These are phyloP conservation scores for Thelephora terrestris DNA, from an alignment of 1,284 basidiomycete genomes.

Conservation along the genomic window DNA sequence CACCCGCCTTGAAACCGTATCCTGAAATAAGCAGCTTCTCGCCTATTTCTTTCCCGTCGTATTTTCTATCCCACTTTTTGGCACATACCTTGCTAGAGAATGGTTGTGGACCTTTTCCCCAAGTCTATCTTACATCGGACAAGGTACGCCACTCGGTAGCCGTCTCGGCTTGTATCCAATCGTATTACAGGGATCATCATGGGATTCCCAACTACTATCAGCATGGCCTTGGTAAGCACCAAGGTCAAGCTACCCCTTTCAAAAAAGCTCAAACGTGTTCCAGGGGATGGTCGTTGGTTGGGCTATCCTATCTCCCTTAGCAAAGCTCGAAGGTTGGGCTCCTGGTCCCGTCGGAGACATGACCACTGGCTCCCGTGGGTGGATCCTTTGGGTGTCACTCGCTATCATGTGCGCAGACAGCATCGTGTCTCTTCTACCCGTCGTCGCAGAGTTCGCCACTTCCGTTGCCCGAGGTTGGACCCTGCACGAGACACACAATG, in stretches of 20 bases:
- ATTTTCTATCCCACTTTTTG: conserved; percentile 89
- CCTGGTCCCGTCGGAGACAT: conserved; percentile 83
- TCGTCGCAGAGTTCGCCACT: conserved; percentile 34
- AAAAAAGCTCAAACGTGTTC: not conserved
- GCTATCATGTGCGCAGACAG: conserved; percentile 94
- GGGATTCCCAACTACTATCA: conserved; percentile 90
- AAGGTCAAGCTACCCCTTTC: not conserved
- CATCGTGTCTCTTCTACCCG: conserved; percentile 74
- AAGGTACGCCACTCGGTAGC: conserved; percentile 39
- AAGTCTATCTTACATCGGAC: conserved; percentile 84
- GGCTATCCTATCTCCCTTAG: conserved; percentile 82
- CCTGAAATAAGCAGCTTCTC: conserved; percentile 38
- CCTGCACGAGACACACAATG: conserved; percentile 2
- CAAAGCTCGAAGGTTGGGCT: conserved; percentile 81
- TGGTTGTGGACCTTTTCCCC: conserved; percentile 97
- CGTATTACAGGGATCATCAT: conserved; percentile 77
- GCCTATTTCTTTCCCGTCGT: conserved; percentile 84
- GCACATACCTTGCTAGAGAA: conserved; percentile 71
- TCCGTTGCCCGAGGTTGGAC: conserved; percentile 2
- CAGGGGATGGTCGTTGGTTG: conserved; percentile 94
- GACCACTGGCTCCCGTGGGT: conserved; percentile 76
- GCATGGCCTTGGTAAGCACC: conserved; percentile 74
- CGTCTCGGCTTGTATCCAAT: not conserved
- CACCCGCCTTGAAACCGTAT: not conserved
- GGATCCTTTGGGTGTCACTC: conserved; percentile 92